Base-by-base conservation (phyloP, 129 eudicot genomes). In the Sambucus nigra region DNA sequence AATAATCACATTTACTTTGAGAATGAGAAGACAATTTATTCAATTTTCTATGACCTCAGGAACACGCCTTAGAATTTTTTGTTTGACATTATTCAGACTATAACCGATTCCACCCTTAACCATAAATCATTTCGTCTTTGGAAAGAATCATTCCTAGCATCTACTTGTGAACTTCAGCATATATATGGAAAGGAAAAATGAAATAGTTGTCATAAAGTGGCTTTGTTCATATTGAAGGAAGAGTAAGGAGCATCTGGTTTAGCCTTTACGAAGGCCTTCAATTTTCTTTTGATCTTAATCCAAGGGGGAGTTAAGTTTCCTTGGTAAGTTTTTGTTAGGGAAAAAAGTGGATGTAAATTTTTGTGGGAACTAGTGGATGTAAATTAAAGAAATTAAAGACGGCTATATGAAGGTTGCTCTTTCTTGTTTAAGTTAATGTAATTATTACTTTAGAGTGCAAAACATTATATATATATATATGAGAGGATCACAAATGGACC, bases 1-100 rank as follows among this genome's bases (percentile, higher is more conserved):
- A 80, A 80, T 60, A 80, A 80, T 80, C 87, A 80, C 72, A 80
- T 80, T 33, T 80, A 80, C 68, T 75, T 75, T 20, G 82, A 75
- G 53, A 80, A 76, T n/a, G 87, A 82, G 59, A 80, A 80, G 55
- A 80, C 87, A 42, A 60, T 80, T 35, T 80, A 75, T 57, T 82
- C 82, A 7, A 70, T 75, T 59, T 82, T 80, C 59, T 82, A 80
- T 61, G 87, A 80, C 62, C 79, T 80, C 41, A 75, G 79, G 48
- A 80, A 66, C 57, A 80, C 87, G 0, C 82, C 87, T 51, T 79
- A 75, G 60, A 68, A 52, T 68, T 51, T 75, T 76, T 26, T 80
- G 74, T 80, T 80, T 60, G 82, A 80, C 49, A 79, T 72, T 18
- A 72, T 80, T 29, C 87, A 80, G 67, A 75, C 79, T 18, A 75